Evolutionary conservation across 305 asterid genomes (phyloP).

Genomic region (Solanum hybrid): DNA sequence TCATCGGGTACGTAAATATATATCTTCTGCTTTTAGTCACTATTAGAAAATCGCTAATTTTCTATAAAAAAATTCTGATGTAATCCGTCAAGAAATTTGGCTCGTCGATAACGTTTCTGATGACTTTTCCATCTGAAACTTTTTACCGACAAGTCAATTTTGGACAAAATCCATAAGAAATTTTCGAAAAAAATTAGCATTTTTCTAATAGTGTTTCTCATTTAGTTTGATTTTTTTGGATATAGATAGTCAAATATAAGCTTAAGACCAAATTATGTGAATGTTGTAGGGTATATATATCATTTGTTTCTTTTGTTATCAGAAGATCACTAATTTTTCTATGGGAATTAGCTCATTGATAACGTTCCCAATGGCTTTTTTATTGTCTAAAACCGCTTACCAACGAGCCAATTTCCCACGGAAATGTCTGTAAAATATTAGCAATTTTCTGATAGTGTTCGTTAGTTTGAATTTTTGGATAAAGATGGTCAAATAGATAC

Average conservation of each 20-base stretch:
- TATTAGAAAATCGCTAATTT: neutral
- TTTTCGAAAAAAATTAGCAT: neutral
- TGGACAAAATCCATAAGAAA: neutral
- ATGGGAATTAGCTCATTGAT: neutral
- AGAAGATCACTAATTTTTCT: neutral
- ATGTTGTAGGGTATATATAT: neutral
- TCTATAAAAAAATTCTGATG: neutral
- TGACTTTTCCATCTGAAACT: neutral
- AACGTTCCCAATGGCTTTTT: neutral
- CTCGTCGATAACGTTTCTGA: neutral
- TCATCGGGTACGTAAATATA: constrained; percentile 29
- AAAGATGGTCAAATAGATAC: neutral
- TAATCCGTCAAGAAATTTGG: neutral
- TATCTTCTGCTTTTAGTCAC: neutral
- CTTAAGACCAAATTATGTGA: neutral
- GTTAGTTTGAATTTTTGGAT: neutral
- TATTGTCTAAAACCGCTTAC: neutral
- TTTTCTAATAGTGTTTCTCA: neutral
- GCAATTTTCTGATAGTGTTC: neutral
- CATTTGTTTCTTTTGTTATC: neutral
- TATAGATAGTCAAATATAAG: neutral
- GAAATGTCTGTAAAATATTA: neutral
- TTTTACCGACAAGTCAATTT: neutral
- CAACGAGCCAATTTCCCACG: neutral
- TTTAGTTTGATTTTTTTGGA: neutral